These are phyloP conservation scores for Podaxis rugospora DNA, from an alignment of 768 basidiomycete genomes.

Conservation along the genomic window DNA sequence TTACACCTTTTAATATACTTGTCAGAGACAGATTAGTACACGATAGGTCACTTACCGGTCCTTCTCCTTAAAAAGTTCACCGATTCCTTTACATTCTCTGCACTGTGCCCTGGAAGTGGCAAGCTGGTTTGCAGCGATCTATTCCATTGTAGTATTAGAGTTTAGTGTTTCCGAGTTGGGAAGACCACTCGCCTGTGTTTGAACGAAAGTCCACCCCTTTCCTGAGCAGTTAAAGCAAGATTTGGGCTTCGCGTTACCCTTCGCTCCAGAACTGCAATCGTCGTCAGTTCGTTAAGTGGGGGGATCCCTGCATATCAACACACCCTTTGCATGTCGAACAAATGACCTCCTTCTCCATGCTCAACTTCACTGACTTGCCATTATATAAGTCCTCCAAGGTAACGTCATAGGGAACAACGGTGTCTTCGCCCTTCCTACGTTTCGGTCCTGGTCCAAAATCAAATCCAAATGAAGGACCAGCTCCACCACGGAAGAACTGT, in stretches of 20 bases:
- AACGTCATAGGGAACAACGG: conserved; percentile 75
- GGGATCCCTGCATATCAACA: conserved; percentile 14
- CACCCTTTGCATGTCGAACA: conserved; percentile 83
- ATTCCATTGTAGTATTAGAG: not conserved
- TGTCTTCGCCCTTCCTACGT: conserved; percentile 63
- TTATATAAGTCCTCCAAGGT: conserved; percentile 91
- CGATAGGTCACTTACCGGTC: conserved; percentile 52
- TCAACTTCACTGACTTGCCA: conserved; percentile 85
- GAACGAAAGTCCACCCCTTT: conserved; percentile 68
- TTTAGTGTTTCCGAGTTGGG: not conserved
- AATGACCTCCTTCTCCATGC: conserved; percentile 79
- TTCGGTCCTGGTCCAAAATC: conserved; percentile 55
- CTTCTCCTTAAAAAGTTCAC: conserved; percentile 75
- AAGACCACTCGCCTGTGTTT: conserved; percentile 42
- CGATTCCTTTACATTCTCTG: conserved; percentile 63
- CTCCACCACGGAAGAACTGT: conserved; percentile 60
- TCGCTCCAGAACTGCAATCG: conserved; percentile 66
- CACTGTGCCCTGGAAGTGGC: conserved; percentile 55
- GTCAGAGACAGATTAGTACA: conserved; percentile 9
- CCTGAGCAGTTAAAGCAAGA: conserved; percentile 79
- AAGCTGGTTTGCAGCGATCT: conserved; percentile 6
- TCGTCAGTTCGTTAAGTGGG: conserved; percentile 12
- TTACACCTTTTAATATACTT: conserved; percentile 63
- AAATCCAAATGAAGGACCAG: conserved; percentile 53
- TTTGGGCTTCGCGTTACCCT: conserved; percentile 80